Evolutionary conservation across 1,284 basidiomycete genomes (phyloP), one percentile per base, ranked within the genome.

Genomic region (Omphalotus olearius): DNA sequence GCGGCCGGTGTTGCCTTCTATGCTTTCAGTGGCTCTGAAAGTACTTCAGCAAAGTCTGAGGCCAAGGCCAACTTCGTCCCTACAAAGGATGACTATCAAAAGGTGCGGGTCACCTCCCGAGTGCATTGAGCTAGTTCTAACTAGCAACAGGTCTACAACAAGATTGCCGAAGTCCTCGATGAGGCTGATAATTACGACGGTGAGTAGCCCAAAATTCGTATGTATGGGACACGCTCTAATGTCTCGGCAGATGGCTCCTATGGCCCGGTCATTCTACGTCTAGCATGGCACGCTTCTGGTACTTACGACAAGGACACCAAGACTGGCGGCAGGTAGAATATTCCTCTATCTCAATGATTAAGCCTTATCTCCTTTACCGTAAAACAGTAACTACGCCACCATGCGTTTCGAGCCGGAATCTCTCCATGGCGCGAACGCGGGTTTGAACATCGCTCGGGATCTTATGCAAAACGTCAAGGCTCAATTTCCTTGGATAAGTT

Each of bases 381-480:
- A 37, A 23, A 25, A 42, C 51, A 91, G 88, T 75, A 95, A 96
- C 78, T 93, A 91, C 60, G 93, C 94, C 11, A 95, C 93, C 28
- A 96, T 97, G 93, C 88, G 93, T 56, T 97, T 95, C 71, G 80
- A 85, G 60, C 85, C 89, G 35, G 94, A 97, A 67, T 69, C 92
- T 10, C 69, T 79, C 36, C 93, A 98, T 67, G 85, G 80, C 42
- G 95, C 93, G 51, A 98, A 98, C 73, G 83, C 83, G 51, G 94
- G 95, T 56, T 76, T 98, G 53, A 67, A 88, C 57, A 68, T 93
- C 53, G 95, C 93, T 17, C 90, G 96, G 52, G 78, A 73, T 11
- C 72, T 93, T 60, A 85, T 98, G 80, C 90, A 98, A 67, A 82
- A 87, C 55, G 72, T 98, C 67, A 95, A 99, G 75, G 67, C 85